Base-by-base conservation (phyloP, 2,329 filamentous ascomycete species). In the Emydomyces testavorans region DNA sequence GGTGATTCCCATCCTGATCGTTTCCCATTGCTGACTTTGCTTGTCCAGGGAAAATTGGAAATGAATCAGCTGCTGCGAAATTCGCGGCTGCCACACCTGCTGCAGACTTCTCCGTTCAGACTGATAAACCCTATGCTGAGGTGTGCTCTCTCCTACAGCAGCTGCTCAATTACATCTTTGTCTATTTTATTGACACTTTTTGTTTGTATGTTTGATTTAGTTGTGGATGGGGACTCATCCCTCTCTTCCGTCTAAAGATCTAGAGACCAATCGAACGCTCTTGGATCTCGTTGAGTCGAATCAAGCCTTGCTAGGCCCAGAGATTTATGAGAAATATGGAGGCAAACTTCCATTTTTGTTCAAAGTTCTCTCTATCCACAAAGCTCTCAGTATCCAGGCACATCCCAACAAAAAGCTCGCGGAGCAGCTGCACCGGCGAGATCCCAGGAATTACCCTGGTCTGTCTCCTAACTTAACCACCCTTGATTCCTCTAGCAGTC, bases 171-270 rank as follows among this genome's bases (percentile, higher is more conserved):
- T n/a, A n/a, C n/a, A n/a, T n/a, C n/a, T n/a, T n/a, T n/a, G n/a
- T n/a, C n/a, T n/a, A n/a, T n/a, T n/a, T n/a, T 16, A 15, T 15
- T 40, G 40, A 13, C 28, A 28, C 16, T 10, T 21, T 20, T 18
- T 23, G 18, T 36, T 18, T 28, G 8, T 13, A 18, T 47, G 8
- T 40, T 7, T 6, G 32, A 10, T 24, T 24, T 59, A 95, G 88
- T 73, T 98, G 60, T 98, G 92, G 92, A 98, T 98, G 92, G 92
- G 92, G 61, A 95, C 90, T 1, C 92, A 98, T 61, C 89, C 90
- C 37, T 94, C 87, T 38, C 88, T 95, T 60, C 92, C 92, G 15
- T 96, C 92, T 50, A 93, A 84, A 65, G 88, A 96, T 62, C 65
- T 94, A 56, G 71, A 76, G 41, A 94, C 92, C 23, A 83, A 88